phyloP scores from a whole-genome alignment of 768 basidiomycete species.

The Neoboletus subvelutipes region DNA sequence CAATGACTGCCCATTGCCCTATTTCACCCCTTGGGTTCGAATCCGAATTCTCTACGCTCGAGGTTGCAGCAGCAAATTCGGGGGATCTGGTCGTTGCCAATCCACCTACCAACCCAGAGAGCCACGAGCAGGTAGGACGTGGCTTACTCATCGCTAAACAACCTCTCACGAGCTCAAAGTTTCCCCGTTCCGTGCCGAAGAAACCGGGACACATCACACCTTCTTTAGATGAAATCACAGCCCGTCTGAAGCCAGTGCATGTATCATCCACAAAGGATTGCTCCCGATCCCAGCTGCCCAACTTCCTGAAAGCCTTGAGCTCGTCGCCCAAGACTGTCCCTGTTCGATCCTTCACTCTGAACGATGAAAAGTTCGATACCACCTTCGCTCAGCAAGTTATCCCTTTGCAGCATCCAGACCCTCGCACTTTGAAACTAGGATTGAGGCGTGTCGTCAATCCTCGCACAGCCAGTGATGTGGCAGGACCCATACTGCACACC shows the following conservation, averaged over 20 bases:
- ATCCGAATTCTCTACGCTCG: conserved; percentile 61
- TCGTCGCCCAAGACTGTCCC: conserved; percentile 35
- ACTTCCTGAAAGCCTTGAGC: conserved; percentile 28
- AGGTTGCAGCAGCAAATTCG: conserved; percentile 37
- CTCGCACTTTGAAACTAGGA: conserved; percentile 43
- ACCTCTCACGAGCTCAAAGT: conserved; percentile 14
- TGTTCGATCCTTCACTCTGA: conserved; percentile 29
- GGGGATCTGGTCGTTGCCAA: not conserved
- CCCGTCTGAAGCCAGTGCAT: conserved; percentile 44
- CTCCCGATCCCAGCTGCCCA: conserved; percentile 33
- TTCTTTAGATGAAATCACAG: conserved; percentile 76
- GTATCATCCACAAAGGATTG: conserved; percentile 19
- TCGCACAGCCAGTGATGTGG: conserved; percentile 41
- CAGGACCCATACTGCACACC: conserved; percentile 47
- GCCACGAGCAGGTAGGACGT: conserved; percentile 72
- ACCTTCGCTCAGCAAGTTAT: conserved; percentile 21
- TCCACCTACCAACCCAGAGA: conserved; percentile 17
- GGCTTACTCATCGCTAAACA: conserved; percentile 37
- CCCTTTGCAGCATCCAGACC: conserved; percentile 30
- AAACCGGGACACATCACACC: conserved; percentile 42
- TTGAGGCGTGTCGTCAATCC: conserved; percentile 51
- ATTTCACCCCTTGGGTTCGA: conserved; percentile 67
- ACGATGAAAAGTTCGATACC: conserved; percentile 6
- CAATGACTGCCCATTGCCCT: conserved; percentile 64
- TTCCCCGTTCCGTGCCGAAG: conserved; percentile 1